Evolutionary conservation across 2,329 filamentous ascomycete genomes (phyloP).

Genomic region (Fusarium newnesense): DNA sequence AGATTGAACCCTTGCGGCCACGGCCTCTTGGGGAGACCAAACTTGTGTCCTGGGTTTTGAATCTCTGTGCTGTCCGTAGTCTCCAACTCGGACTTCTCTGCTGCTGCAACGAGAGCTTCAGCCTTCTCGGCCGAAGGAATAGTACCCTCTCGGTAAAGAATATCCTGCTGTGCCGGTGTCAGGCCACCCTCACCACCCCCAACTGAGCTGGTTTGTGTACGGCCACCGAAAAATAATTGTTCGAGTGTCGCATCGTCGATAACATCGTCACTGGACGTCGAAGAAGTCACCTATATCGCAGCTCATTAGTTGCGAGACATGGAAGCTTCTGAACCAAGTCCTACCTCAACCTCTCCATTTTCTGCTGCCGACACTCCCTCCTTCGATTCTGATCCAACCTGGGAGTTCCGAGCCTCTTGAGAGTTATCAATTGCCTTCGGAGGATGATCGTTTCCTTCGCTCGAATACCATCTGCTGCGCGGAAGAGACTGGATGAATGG

Average conservation of each 20-base stretch:
- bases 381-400: slow-evolving; percentile 7
- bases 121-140: slow-evolving; percentile 51
- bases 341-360: slow-evolving; percentile 36
- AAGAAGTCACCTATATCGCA: slow-evolving; percentile 26
- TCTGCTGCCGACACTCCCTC: slow-evolving; percentile 2
- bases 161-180: slow-evolving; percentile 56
- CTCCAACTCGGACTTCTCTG: slow-evolving; percentile 33
- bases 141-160: slow-evolving; percentile 55
- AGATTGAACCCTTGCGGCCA: slow-evolving; percentile 71
- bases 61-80: slow-evolving; percentile 29
- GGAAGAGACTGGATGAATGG: slow-evolving; percentile 37
- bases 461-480: slow-evolving; percentile 46
- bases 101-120: slow-evolving; percentile 45
- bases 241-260: slow-evolving; percentile 52
- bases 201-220: slow-evolving; percentile 42
- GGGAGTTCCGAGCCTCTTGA: slow-evolving; percentile 15
- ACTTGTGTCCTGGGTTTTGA: slow-evolving; percentile 74
- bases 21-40: slow-evolving; percentile 74
- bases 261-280: slow-evolving; percentile 24
- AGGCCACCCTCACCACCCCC: slow-evolving; percentile 51
- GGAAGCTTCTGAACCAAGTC: slow-evolving; percentile 25
- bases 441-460: slow-evolving; percentile 46
- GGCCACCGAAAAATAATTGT: slow-evolving; percentile 51
- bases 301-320: slow-evolving; percentile 27
- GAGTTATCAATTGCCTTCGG: slow-evolving; percentile 38